Evolutionary conservation across 805 yeast genomes (phyloP).

Genomic region (Komagataella populi): DNA sequence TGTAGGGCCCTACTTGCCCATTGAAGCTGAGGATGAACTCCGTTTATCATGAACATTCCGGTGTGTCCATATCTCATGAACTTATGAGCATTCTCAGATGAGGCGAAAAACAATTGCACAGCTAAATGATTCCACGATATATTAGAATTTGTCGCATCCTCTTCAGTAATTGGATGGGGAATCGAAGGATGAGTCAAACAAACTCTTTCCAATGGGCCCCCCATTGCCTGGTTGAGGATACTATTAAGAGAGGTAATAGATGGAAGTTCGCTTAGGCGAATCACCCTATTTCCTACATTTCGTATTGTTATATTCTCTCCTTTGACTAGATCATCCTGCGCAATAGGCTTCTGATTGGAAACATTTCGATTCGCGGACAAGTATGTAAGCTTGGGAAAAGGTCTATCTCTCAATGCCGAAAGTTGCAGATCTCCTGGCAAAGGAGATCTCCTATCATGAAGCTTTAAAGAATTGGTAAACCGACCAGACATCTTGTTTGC

Average conservation of each 20-base stretch:
- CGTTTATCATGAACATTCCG: constrained; percentile 47
- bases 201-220: constrained; percentile 57
- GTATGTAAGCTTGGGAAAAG: neutral
- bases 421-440: neutral
- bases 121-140: constrained; percentile 11
- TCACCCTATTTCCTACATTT: constrained; percentile 8
- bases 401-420: neutral
- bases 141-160: constrained; percentile 2
- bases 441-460: constrained; percentile 5
- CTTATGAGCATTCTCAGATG: constrained; percentile 34
- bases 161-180: neutral
- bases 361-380: neutral
- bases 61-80: constrained; percentile 39
- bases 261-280: constrained; percentile 7
- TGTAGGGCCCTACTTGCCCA: constrained; percentile 23
- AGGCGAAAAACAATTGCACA: constrained; percentile 37
- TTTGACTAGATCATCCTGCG: neutral
- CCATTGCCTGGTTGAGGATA: constrained; percentile 41
- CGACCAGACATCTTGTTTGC: neutral
- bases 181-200: constrained; percentile 8
- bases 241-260: constrained; percentile 29
- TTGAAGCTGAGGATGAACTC: constrained; percentile 28
- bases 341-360: constrained; percentile 1
- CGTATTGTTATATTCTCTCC: constrained; percentile 5
- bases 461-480: neutral